Evolutionary conservation across 176 grass and related monocot species (phyloP).

Genomic region (Rhipidocladum racemiflorum): DNA sequence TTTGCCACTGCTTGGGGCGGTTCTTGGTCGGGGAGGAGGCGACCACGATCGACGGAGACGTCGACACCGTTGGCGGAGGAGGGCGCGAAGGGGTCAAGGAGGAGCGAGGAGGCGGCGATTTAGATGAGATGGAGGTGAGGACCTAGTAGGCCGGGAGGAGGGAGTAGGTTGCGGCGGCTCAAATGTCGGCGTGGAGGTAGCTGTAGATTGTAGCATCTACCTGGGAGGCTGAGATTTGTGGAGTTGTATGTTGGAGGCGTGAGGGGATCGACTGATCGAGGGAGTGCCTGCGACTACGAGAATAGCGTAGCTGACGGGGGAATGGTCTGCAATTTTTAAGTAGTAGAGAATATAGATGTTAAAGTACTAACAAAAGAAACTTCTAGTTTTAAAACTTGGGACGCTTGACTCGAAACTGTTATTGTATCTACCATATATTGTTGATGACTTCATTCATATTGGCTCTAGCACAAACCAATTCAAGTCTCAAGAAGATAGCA

Average conservation of each 20-base stretch:
- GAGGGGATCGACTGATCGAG: no score
- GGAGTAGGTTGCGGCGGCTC: constrained; percentile 47
- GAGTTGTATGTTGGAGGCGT: no score
- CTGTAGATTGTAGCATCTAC: no score
- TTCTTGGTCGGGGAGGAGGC: constrained; percentile 34
- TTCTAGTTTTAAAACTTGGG: background rate
- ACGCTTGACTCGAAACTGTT: background rate
- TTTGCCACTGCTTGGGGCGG: no score
- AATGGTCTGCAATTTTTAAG: no score
- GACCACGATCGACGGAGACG: constrained; percentile 55
- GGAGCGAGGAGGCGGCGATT: constrained; percentile 53
- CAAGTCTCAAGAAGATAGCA: background rate
- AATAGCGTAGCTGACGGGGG: no score
- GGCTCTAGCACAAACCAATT: background rate
- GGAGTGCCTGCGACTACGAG: no score
- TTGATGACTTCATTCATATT: background rate
- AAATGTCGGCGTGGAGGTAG: constrained; percentile 23
- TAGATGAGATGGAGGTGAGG: constrained; percentile 48
- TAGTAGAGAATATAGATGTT: no score
- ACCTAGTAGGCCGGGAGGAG: constrained; percentile 31
- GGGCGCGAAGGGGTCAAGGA: constrained; percentile 72
- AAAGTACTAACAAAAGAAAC: background rate
- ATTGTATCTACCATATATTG: background rate
- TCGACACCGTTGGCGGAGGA: constrained; percentile 51
- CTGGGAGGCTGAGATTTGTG: no score